These are phyloP conservation scores for Ceratobasidium papillatum DNA, from an alignment of 1,284 basidiomycete species.

Conservation along the genomic window DNA sequence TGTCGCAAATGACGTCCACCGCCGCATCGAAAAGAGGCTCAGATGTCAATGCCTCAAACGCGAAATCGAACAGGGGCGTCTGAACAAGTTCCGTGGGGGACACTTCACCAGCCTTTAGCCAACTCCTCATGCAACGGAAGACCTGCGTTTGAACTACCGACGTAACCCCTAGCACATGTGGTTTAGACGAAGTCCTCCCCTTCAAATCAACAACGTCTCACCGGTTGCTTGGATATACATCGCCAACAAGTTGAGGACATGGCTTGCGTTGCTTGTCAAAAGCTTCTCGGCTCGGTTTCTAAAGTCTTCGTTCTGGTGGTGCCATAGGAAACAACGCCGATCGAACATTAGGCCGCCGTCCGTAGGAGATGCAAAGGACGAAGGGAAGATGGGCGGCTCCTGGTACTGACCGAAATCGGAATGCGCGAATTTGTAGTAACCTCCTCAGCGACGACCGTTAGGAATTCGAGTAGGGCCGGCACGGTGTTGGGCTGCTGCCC, in stretches of 20 bases:
- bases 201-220: conserved; percentile 54
- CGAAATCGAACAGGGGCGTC: conserved; percentile 83
- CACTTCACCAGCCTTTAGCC: conserved; percentile 91
- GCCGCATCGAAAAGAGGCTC: conserved; percentile 92
- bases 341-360: conserved; percentile 40
- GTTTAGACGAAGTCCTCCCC: neutral
- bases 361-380: conserved; percentile 36
- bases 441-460: conserved; percentile 94
- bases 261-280: conserved; percentile 75
- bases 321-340: conserved; percentile 37
- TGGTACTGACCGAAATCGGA: conserved; percentile 77
- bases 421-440: conserved; percentile 85
- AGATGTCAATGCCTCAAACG: conserved; percentile 84
- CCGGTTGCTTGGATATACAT: conserved; percentile 93
- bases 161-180: conserved; percentile 73
- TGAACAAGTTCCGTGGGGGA: conserved; percentile 69
- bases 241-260: conserved; percentile 80
- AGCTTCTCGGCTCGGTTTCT: conserved; percentile 69
- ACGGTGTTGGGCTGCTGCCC: conserved; percentile 87
- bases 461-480: conserved; percentile 85
- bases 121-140: conserved; percentile 87
- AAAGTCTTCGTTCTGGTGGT: conserved; percentile 79
- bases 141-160: conserved; percentile 81
- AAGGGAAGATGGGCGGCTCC: conserved; percentile 21
- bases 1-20: conserved; percentile 90